phyloP scores from a whole-genome alignment of 2,329 filamentous ascomycete species.

The Aspergillus latus region DNA sequence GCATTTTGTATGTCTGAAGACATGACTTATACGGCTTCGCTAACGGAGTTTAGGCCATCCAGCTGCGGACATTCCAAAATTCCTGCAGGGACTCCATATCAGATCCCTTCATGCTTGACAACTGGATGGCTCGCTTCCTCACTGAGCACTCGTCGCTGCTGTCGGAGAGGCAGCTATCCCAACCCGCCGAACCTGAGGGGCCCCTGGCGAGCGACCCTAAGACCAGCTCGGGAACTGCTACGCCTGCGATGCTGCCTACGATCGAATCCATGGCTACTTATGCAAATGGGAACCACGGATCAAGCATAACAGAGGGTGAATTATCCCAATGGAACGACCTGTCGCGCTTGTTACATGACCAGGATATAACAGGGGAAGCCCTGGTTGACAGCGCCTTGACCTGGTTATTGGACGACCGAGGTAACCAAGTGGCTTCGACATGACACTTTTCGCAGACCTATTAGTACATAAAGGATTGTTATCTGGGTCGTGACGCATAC shows the following conservation, averaged over 20 bases:
- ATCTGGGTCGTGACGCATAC: too few species aligned
- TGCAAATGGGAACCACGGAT: background rate
- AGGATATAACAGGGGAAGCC: slow-evolving; percentile 19
- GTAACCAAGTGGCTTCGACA: slow-evolving; percentile 29
- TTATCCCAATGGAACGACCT: slow-evolving; percentile 7
- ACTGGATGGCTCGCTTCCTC: slow-evolving; percentile 28
- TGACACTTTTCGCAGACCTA: background rate
- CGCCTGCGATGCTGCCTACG: background rate
- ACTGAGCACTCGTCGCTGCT: slow-evolving; percentile 22
- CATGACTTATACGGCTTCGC: background rate
- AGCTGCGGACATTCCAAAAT: slow-evolving; percentile 24
- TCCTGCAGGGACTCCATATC: slow-evolving; percentile 21
- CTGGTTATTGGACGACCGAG: slow-evolving; percentile 19
- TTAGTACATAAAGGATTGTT: background rate
- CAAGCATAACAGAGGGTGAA: background rate
- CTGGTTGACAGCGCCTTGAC: slow-evolving; percentile 23
- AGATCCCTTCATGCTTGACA: slow-evolving; percentile 23
- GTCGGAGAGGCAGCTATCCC: slow-evolving; percentile 14
- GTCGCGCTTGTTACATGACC: slow-evolving; percentile 14
- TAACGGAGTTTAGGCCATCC: slow-evolving; percentile 14
- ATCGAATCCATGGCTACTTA: background rate
- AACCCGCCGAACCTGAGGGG: background rate
- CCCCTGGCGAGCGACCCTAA: background rate
- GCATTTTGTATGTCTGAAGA: slow-evolving; percentile 14
- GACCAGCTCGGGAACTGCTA: background rate